Conservation (phyloP, 192 early-diverging fungal species). For the Kappamyces sp. region DNA sequence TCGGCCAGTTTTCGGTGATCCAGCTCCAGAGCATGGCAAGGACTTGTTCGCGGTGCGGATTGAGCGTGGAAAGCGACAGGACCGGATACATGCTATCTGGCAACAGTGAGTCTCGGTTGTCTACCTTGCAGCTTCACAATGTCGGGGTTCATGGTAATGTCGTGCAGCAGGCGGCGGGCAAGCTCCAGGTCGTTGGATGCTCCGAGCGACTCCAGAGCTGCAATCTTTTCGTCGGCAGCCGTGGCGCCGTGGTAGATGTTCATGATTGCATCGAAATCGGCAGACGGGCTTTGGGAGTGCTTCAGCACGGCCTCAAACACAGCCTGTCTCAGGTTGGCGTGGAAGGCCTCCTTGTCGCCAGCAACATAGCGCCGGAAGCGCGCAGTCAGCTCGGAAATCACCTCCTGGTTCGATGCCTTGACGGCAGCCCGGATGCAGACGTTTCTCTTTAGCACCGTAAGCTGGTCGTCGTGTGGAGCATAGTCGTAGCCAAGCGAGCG, state of each 20-base stretch:
- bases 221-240: slow-evolving; percentile 15
- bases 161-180: slow-evolving; percentile 61
- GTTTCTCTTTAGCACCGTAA: slow-evolving; percentile 67
- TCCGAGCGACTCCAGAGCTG: slow-evolving; percentile 52
- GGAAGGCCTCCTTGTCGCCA: slow-evolving; percentile 60
- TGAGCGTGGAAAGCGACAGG: slow-evolving; percentile 11
- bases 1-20: slow-evolving; percentile 20
- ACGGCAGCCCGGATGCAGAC: slow-evolving; percentile 68
- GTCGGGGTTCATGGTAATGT: slow-evolving; percentile 67
- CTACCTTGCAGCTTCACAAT: slow-evolving; percentile 35
- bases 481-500: slow-evolving; percentile 75
- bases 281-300: slow-evolving; percentile 22
- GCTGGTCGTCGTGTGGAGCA: slow-evolving; percentile 62
- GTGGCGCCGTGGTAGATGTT: slow-evolving; percentile 19
- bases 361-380: slow-evolving; percentile 64
- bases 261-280: slow-evolving; percentile 35
- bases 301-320: slow-evolving; percentile 68
- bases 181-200: slow-evolving; percentile 34
- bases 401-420: slow-evolving; percentile 12
- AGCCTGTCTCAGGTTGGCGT: slow-evolving; percentile 55
- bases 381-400: slow-evolving; percentile 59
- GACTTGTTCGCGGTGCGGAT: slow-evolving; percentile 11
- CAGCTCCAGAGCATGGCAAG: slow-evolving; percentile 20
- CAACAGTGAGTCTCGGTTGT: not conserved
- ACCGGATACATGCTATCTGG: slow-evolving; percentile 17